Percentiles rank a stretch among this genome's conserved stretches.
These are phyloP conservation scores for Firmiana major DNA, from an alignment of 345 rosid genomes.

Conservation along the genomic window DNA sequence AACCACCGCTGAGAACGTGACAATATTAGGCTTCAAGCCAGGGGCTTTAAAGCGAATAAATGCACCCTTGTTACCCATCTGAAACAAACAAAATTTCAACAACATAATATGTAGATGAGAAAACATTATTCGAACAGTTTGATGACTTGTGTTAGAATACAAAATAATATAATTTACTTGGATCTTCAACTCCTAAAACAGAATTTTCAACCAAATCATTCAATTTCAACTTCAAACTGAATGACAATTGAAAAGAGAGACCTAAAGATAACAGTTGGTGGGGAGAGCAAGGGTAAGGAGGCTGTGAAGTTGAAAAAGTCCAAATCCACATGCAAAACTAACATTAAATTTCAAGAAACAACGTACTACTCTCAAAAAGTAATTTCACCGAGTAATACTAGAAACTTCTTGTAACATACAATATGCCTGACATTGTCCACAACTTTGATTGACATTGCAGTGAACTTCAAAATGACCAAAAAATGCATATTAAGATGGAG, in stretches of 20 bases:
- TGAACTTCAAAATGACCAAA: neutral
- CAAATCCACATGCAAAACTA: neutral
- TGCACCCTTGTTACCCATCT: slow-evolving; percentile 99
- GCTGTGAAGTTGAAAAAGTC: neutral
- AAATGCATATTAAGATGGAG: neutral
- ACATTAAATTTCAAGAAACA: neutral
- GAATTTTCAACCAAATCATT: neutral
- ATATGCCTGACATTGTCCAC: neutral
- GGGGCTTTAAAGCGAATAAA: slow-evolving; percentile 91
- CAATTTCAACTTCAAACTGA: neutral
- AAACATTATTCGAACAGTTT: neutral
- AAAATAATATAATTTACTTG: neutral
- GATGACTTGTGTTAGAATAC: neutral
- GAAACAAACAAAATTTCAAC: slow-evolving; percentile 26
- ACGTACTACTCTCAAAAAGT: neutral
- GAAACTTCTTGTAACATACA: neutral
- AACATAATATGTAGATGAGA: neutral
- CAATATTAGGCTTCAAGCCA: slow-evolving; percentile 82
- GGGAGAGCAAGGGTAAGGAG: neutral
- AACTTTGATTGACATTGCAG: neutral
- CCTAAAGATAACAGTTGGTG: neutral
- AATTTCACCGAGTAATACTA: neutral
- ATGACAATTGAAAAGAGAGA: neutral
- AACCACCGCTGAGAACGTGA: slow-evolving; percentile 94
- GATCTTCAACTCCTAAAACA: neutral